A percentile compares a stretch with the other conserved stretches of the same genome.
These are phyloP conservation scores for Dalechampia spathulata DNA, from an alignment of 441 rosid species.

Conservation along the genomic window DNA sequence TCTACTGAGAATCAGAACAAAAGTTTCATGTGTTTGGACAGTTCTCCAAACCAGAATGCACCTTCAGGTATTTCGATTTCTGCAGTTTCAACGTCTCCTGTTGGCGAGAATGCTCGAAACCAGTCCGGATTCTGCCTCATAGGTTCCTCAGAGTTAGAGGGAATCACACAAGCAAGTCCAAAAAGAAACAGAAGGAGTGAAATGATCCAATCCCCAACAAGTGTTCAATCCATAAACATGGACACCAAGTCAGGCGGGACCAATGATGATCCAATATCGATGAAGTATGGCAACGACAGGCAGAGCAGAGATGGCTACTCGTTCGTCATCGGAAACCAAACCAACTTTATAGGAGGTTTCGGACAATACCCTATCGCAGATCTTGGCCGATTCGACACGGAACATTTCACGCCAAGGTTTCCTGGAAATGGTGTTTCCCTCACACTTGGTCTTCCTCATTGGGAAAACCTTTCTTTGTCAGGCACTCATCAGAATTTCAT, in stretches of 20 bases:
- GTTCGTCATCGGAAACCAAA: slow-evolving; percentile 64
- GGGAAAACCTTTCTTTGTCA: slow-evolving; percentile 67
- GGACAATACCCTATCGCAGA: slow-evolving; percentile 90
- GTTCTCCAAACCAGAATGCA: slow-evolving; percentile 28
- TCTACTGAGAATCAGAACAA: slow-evolving; percentile 20
- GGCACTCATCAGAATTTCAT: slow-evolving; percentile 66
- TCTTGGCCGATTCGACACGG: slow-evolving; percentile 72
- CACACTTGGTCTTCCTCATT: slow-evolving; percentile 79
- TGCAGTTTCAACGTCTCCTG: slow-evolving; percentile 42
- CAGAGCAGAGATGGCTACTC: slow-evolving; percentile 71
- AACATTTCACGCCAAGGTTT: slow-evolving; percentile 65
- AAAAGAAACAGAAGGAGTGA: slow-evolving; percentile 61
- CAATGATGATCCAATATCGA: slow-evolving; percentile 33
- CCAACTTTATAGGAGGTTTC: no score
- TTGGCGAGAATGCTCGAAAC: slow-evolving; percentile 35
- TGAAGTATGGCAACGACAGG: slow-evolving; percentile 55
- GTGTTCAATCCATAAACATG: slow-evolving; percentile 35
- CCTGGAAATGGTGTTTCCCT: slow-evolving; percentile 86
- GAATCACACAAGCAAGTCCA: slow-evolving; percentile 69
- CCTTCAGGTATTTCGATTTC: slow-evolving; percentile 46
- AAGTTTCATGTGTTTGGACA: slow-evolving; percentile 30
- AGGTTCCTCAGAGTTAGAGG: slow-evolving; percentile 63
- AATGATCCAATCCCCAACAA: slow-evolving; percentile 42
- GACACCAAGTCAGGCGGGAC: slow-evolving; percentile 31
- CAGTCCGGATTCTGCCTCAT: slow-evolving; percentile 53